phyloP scores from a whole-genome alignment of 441 rosid genomes.

The Aleurites moluccanus region DNA sequence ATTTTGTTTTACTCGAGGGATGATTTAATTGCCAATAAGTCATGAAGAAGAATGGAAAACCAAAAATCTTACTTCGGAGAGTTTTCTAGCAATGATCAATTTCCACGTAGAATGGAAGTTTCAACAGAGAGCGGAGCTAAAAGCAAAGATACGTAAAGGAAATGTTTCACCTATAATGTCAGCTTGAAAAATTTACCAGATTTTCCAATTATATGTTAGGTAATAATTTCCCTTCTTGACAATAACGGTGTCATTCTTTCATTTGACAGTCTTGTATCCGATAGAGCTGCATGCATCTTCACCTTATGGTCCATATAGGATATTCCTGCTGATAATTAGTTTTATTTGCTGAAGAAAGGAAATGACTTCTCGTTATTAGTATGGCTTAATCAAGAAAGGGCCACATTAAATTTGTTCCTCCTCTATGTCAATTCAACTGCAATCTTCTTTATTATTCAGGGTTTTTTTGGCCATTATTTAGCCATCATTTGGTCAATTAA shows the following conservation, averaged over 20 bases:
- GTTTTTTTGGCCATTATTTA: background rate
- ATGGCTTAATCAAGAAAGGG: background rate
- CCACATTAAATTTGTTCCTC: background rate
- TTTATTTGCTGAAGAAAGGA: background rate
- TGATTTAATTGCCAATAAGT: background rate
- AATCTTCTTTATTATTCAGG: background rate
- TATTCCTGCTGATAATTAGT: no score
- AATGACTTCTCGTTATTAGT: background rate
- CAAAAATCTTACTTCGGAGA: background rate
- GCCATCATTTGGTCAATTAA: background rate
- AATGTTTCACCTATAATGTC: background rate
- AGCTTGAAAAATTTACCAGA: background rate
- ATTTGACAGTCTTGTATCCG: background rate
- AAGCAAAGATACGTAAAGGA: background rate
- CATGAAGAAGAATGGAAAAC: background rate
- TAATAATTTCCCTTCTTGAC: background rate
- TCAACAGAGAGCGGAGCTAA: background rate
- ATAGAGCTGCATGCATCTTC: background rate
- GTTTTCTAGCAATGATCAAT: background rate
- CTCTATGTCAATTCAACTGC: background rate
- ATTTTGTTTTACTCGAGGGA: background rate
- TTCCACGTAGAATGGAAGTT: background rate
- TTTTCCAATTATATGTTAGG: background rate
- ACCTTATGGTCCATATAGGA: no score
- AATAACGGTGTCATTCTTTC: background rate